A percentile compares a stretch with the other conserved stretches of the same genome.
phyloP scores from a whole-genome alignment of 345 rosid species.

The Citrus sp. region DNA sequence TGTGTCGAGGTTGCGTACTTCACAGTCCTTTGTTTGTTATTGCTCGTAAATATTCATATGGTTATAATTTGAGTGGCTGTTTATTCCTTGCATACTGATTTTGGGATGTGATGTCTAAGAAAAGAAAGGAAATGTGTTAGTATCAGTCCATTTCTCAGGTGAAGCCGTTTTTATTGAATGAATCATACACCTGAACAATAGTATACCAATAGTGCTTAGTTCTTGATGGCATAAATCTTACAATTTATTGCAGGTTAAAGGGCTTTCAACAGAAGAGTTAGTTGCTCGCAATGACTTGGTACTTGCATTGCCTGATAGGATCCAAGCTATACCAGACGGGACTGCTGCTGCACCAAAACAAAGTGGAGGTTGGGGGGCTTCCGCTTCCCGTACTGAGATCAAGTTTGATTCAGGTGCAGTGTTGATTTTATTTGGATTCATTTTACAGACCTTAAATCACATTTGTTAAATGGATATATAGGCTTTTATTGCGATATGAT shows the following conservation, averaged over 20 bases:
- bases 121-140: not conserved
- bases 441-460: not conserved
- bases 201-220: not conserved
- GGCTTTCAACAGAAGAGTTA: constrained; percentile 85
- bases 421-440: not conserved
- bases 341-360: constrained; percentile 77
- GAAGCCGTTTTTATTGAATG: not conserved
- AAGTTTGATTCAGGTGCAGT: constrained; percentile 90
- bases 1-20: not conserved
- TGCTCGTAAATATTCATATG: not conserved
- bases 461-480: not conserved
- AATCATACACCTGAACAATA: not conserved
- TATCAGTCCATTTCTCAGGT: not conserved
- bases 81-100: not conserved
- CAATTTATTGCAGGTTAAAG: constrained; percentile 64
- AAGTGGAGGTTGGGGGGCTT: constrained; percentile 67
- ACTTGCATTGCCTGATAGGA: constrained; percentile 89
- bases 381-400: constrained; percentile 78
- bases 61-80: not conserved
- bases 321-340: constrained; percentile 93
- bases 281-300: constrained; percentile 87
- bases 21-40: not conserved
- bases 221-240: not conserved
- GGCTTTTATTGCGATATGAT: not conserved
- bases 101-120: not conserved